A percentile compares a stretch with the other conserved stretches of the same genome.
Conservation (phyloP, 495 filamentous ascomycete genomes). For the Parathielavia appendiculata region DNA sequence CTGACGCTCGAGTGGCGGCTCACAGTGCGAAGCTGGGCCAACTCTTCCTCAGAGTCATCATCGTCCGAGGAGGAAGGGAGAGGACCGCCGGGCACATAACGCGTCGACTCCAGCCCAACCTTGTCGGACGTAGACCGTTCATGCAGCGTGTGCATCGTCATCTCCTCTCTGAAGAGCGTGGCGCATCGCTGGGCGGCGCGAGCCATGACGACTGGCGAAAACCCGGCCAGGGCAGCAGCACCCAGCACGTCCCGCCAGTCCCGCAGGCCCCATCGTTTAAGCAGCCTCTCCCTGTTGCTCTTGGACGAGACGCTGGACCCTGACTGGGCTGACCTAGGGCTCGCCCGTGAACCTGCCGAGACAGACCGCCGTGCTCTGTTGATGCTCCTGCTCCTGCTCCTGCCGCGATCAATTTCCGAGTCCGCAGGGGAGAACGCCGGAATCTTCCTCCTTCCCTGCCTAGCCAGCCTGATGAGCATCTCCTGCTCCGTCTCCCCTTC, state of each 20-base stretch:
- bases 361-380: neutral
- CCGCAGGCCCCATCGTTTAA: constrained; percentile 44
- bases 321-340: neutral
- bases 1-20: constrained; percentile 23
- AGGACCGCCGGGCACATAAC: constrained; percentile 35
- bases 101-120: constrained; percentile 12
- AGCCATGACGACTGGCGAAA: constrained; percentile 54
- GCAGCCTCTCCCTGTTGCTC: constrained; percentile 9
- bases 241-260: constrained; percentile 82
- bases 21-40: constrained; percentile 17
- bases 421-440: neutral
- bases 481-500: constrained; percentile 44
- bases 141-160: constrained; percentile 53
- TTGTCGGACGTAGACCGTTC: constrained; percentile 36
- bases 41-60: constrained; percentile 28
- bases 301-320: constrained; percentile 9
- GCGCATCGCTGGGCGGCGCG: constrained; percentile 65
- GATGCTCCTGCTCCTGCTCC: neutral
- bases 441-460: constrained; percentile 23
- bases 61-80: constrained; percentile 34
- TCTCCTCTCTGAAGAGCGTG: constrained; percentile 61
- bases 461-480: constrained; percentile 38
- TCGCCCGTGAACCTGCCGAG: constrained; percentile 5
- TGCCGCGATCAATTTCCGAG: constrained; percentile 2
- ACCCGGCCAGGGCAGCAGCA: constrained; percentile 64